Percentiles rank a stretch among this genome's conserved stretches.
Evolutionary conservation across 2,329 filamentous ascomycete species (phyloP).

Genomic region (Venturiaceae sp.): DNA sequence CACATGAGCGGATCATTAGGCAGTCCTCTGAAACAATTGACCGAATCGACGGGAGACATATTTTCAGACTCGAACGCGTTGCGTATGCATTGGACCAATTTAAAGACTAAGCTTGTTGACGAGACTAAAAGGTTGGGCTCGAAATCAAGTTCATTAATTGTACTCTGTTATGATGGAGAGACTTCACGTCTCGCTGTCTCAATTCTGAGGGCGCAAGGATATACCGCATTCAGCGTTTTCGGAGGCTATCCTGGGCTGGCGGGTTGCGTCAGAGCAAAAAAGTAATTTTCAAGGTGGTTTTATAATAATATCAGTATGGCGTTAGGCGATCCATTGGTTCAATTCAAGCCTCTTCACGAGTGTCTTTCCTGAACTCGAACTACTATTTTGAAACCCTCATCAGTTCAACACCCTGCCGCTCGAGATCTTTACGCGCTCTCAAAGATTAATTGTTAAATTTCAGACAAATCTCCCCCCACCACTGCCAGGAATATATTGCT

Average conservation of each 20-base stretch:
- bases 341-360: too few relatives aligned
- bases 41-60: not conserved
- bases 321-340: not conserved
- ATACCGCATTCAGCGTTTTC: not conserved
- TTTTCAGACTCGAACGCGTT: not conserved
- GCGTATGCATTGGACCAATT: not conserved
- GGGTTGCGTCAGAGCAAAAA: not conserved
- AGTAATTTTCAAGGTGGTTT: not conserved
- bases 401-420: too few relatives aligned
- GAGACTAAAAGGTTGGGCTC: not conserved
- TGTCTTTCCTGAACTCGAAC: too few relatives aligned
- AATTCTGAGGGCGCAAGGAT: not conserved
- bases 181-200: not conserved
- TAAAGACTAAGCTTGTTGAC: not conserved
- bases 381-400: too few relatives aligned
- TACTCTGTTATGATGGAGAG: slow-evolving; percentile 6
- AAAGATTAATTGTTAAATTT: too few relatives aligned
- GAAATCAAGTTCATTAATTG: not conserved
- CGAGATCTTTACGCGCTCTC: too few relatives aligned
- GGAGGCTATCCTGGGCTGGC: not conserved
- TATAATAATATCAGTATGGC: not conserved
- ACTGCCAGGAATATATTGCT: too few relatives aligned
- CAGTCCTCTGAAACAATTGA: slow-evolving; percentile 1
- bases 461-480: too few relatives aligned
- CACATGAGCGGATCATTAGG: not conserved